Base-by-base conservation (phyloP, 495 filamentous ascomycete species). In the Apiosordaria backusii region DNA sequence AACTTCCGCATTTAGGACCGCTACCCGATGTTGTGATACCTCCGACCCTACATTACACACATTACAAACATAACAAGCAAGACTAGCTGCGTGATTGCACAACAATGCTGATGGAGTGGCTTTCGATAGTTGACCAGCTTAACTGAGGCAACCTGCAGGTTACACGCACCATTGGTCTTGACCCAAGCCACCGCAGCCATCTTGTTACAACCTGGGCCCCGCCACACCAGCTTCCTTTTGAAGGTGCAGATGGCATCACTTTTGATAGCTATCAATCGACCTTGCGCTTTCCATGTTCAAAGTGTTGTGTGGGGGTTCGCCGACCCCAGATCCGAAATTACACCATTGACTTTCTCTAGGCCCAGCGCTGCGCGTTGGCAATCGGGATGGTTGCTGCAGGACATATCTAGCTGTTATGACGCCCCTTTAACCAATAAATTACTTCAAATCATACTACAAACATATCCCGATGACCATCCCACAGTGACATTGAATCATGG, bases 1-100 rank as follows among this genome's bases (percentile, higher is more conserved):
- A 55, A 22, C 52, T 55, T 55, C 52, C 52, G 52, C 22, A 55
- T 55, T 23, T 5, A 55, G 52, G 52, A 55, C 22, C 52, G 52
- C 22, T 55, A 55, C 7, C 52, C 52, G 52, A 55, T 23, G 52
- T 55, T 55, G 52, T 55, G 52, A 19, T 21, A 55, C 52, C 52
- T 55, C n/a, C 4, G n/a, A 55, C 52, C 52, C 10, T 18, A 45
- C 35, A 45, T 13, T 22, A 55, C 52, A 55, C 52, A 6, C n/a
- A 7, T 55, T 19, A 55, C 22, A 18, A n/a, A 19, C 52, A 55
- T 19, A 21, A 23, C 22, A 23, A 6, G 52, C 18, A 19, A 21
- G 52, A 55, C n/a, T 23, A 16, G 40, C 6, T 50, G 18, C 10
- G 52, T 4, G 52, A 55, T 19, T 55, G 7, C n/a, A 55, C 19